These are phyloP conservation scores for Calonectria naviculata DNA, from an alignment of 2,329 filamentous ascomycete species.

Conservation along the genomic window DNA sequence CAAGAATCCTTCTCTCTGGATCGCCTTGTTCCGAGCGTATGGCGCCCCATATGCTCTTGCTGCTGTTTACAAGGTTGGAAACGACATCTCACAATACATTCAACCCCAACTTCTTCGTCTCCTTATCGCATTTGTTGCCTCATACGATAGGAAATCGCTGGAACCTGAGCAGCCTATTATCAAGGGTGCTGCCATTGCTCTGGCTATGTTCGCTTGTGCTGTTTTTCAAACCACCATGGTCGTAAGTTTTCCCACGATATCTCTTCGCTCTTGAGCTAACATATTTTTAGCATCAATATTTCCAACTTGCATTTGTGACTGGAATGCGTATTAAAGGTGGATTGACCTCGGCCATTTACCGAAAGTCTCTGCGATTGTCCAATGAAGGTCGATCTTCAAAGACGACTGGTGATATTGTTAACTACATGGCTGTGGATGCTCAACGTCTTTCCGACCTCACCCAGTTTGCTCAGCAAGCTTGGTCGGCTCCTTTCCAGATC, in stretches of 20 bases:
- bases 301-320: constrained; percentile 92
- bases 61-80: constrained; percentile 87
- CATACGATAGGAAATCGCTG: constrained; percentile 67
- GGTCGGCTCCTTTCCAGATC: constrained; percentile 98
- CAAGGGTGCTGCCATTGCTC: constrained; percentile 85
- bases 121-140: constrained; percentile 86
- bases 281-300: constrained; percentile 81
- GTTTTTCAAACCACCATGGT: constrained; percentile 88
- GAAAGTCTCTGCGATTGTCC: constrained; percentile 88
- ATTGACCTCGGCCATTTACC: constrained; percentile 90
- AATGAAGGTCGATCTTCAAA: constrained; percentile 92
- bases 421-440: constrained; percentile 99
- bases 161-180: constrained; percentile 79
- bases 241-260: constrained; percentile 41
- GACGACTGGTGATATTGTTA: constrained; percentile 97
- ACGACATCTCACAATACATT: constrained; percentile 86
- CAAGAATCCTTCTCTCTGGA: constrained; percentile 81
- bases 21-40: constrained; percentile 85
- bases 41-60: constrained; percentile 86
- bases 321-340: constrained; percentile 97
- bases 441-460: constrained; percentile 94
- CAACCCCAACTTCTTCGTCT: constrained; percentile 91
- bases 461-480: constrained; percentile 94
- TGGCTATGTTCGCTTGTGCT: constrained; percentile 92
- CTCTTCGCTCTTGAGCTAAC: constrained; percentile 33